Conservation (phyloP, 2,329 filamentous ascomycete genomes). For the Dactylellina cionopaga region DNA sequence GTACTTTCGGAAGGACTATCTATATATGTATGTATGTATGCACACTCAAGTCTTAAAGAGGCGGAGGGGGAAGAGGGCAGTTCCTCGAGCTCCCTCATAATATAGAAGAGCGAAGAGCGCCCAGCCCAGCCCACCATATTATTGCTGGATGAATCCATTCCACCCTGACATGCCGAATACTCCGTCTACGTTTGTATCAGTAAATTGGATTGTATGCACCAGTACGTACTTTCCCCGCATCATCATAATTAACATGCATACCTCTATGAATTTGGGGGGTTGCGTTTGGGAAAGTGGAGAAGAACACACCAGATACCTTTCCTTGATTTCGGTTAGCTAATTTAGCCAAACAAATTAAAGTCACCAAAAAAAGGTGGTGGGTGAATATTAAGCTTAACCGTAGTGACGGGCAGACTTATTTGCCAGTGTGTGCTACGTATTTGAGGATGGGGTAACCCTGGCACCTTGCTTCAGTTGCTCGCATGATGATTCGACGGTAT, state of each 20-base stretch:
- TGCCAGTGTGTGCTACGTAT: constrained; percentile 14
- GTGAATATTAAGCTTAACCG: constrained; percentile 50
- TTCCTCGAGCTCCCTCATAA: constrained; percentile 1
- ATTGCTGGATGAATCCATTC: constrained; percentile 49
- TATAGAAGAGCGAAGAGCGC: too few relatives aligned
- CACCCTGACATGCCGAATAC: too few relatives aligned
- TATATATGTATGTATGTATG: too few relatives aligned
- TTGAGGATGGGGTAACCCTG: neutral
- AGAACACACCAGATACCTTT: neutral
- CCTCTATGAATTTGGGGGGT: neutral
- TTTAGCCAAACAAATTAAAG: constrained; percentile 32
- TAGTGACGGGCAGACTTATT: constrained; percentile 40
- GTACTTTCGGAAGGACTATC: too few relatives aligned
- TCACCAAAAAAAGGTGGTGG: neutral
- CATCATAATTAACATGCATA: constrained; percentile 4
- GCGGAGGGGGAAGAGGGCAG: too few relatives aligned
- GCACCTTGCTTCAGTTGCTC: neutral
- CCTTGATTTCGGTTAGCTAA: constrained; percentile 52
- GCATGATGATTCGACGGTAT: neutral
- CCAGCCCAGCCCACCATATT: neutral
- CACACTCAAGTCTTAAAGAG: too few relatives aligned
- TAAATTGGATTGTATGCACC: too few relatives aligned
- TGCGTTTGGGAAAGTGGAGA: neutral
- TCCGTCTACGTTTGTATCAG: too few relatives aligned
- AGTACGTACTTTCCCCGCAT: constrained; percentile 27